Conservation (phyloP, 352 stramenopile genomes). For the Phytophthora chlamydospora region DNA sequence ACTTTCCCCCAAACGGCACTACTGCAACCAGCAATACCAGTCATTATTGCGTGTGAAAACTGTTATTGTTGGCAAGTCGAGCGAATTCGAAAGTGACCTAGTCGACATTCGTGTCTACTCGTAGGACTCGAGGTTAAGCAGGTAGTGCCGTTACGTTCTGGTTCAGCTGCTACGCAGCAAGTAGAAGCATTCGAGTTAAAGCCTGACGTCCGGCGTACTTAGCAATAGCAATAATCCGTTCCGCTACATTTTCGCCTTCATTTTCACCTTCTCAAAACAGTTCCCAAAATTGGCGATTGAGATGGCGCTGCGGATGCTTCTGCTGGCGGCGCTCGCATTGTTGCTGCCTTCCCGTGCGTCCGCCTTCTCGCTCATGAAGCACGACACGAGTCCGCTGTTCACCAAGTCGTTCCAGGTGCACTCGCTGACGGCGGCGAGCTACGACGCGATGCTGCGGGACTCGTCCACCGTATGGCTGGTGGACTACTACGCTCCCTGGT, state of each 20-base stretch:
- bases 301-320: constrained; percentile 3
- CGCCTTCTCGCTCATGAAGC: constrained; percentile 33
- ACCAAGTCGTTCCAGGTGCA: constrained; percentile 70
- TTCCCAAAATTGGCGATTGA: background rate
- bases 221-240: too few species aligned
- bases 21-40: background rate
- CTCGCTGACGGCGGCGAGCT: constrained; percentile 43
- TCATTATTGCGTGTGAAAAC: too few species aligned
- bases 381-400: constrained; percentile 69
- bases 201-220: too few species aligned
- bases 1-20: constrained; percentile 1
- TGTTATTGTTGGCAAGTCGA: too few species aligned
- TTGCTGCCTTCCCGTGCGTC: constrained; percentile 13
- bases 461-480: constrained; percentile 74
- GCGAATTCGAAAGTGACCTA: too few species aligned
- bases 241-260: too few species aligned
- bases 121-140: too few species aligned
- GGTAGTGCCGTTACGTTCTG: too few species aligned
- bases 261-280: too few species aligned
- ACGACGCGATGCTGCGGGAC: constrained; percentile 52
- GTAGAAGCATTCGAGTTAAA: too few species aligned
- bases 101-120: too few species aligned
- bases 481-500: constrained; percentile 89
- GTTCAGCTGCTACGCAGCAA: too few species aligned
- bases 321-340: constrained; percentile 9